These are phyloP conservation scores for Gaertneriomyces sp. DNA, from an alignment of 192 early-diverging fungal species.

Conservation along the genomic window DNA sequence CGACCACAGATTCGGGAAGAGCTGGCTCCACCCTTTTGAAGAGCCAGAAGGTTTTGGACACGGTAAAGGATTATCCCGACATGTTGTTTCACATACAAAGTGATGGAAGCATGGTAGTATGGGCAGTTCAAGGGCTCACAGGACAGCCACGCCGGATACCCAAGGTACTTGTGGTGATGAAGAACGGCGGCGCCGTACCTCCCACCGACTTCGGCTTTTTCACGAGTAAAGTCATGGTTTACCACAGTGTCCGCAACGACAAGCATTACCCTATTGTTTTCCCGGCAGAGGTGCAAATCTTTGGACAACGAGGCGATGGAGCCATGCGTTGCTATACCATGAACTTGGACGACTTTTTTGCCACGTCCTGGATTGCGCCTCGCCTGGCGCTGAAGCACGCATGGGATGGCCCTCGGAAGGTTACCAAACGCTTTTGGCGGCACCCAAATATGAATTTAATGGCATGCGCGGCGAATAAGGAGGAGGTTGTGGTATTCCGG, in stretches of 20 bases:
- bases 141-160: slow-evolving; percentile 59
- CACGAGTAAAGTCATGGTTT: slow-evolving; percentile 43
- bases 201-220: slow-evolving; percentile 59
- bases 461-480: slow-evolving; percentile 47
- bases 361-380: slow-evolving; percentile 52
- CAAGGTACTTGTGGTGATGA: slow-evolving; percentile 63
- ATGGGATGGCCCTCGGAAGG: slow-evolving; percentile 62
- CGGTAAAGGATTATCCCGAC: slow-evolving; percentile 70
- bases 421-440: background rate
- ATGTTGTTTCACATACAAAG: slow-evolving; percentile 67
- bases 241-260: slow-evolving; percentile 42
- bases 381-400: slow-evolving; percentile 56
- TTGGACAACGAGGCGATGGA: slow-evolving; percentile 54
- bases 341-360: slow-evolving; percentile 76
- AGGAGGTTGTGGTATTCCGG: slow-evolving; percentile 54
- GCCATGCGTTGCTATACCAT: slow-evolving; percentile 65
- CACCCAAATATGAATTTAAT: slow-evolving; percentile 34
- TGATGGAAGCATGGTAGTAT: slow-evolving; percentile 71
- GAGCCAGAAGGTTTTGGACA: slow-evolving; percentile 54
- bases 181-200: slow-evolving; percentile 52
- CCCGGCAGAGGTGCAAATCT: slow-evolving; percentile 59
- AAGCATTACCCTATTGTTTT: slow-evolving; percentile 41
- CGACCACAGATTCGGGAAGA: slow-evolving; percentile 1
- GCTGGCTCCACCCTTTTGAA: slow-evolving; percentile 29
- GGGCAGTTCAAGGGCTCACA: slow-evolving; percentile 72